Percentiles rank a stretch among this genome's conserved stretches.
These are phyloP conservation scores for Iberis pinnata DNA, from an alignment of 345 rosid species.

Conservation along the genomic window DNA sequence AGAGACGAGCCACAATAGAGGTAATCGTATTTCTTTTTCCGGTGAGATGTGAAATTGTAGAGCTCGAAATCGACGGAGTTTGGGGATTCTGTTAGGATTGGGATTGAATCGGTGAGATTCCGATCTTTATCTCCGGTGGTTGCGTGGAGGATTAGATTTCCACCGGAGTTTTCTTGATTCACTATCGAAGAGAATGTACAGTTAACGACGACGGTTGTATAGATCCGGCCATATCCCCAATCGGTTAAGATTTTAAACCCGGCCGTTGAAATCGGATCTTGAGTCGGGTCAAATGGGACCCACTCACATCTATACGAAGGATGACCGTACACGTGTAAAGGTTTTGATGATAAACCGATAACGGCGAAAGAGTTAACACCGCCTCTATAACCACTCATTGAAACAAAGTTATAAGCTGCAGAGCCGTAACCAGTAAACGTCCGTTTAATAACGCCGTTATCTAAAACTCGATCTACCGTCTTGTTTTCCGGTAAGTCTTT, in stretches of 20 bases:
- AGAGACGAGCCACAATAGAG: conserved; percentile 80
- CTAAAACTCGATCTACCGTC: conserved; percentile 20
- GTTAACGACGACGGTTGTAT: conserved; percentile 80
- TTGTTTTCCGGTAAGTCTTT: conserved; percentile 19
- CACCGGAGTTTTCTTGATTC: conserved; percentile 56
- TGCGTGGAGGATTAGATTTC: conserved; percentile 50
- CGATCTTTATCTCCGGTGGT: conserved; percentile 55
- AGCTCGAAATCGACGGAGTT: conserved; percentile 32
- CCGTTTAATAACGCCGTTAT: conserved; percentile 47
- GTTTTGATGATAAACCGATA: conserved; percentile 74
- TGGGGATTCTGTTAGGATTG: conserved; percentile 40
- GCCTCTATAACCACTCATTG: conserved; percentile 81
- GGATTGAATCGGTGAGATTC: conserved; percentile 59
- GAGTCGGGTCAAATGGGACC: conserved; percentile 36
- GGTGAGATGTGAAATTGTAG: conserved; percentile 29
- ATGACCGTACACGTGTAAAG: conserved; percentile 58
- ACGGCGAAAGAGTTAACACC: conserved; percentile 62
- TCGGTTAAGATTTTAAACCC: conserved; percentile 71
- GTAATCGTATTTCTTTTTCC: conserved; percentile 60
- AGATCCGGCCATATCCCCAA: conserved; percentile 92
- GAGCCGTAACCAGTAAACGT: conserved; percentile 63
- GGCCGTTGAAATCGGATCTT: conserved; percentile 31
- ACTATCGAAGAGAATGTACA: conserved; percentile 52
- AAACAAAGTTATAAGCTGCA: conserved; percentile 75
- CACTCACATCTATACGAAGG: conserved; percentile 73